Base-by-base conservation (phyloP, 108 stramenopile species). In the Ochromonas danica region DNA sequence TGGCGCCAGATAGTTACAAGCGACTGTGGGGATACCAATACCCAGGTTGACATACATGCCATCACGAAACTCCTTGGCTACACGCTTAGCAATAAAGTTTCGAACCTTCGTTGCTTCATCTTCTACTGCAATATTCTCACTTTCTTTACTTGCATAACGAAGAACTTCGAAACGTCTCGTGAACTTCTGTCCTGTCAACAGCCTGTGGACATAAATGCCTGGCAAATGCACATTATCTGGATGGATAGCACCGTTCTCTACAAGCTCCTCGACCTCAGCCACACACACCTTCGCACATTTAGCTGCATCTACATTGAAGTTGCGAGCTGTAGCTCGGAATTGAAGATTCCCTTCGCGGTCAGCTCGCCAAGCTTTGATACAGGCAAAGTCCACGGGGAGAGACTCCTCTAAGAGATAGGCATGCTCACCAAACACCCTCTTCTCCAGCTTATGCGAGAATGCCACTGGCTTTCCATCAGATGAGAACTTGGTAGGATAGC, bases 21-120 rank as follows among this genome's bases (percentile, higher is more conserved):
- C 89, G 89, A 94, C 83, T 1, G 93, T 95, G 6, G 93, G 93
- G 35, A 93, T 41, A 27, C 78, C 95, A 70, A 96, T 96, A 14
- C 95, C 95, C n/a, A 96, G 82, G 79, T 96, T 96, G 25, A 94
- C 92, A 79, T 96, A 96, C 92, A 93, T 93, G 36, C 95, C 95
- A 84, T 94, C 87, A 72, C 88, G 77, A 79, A 96, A 93, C 79
- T 96, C 95, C 61, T 90, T 86, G 40, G 93, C 93, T 0, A 93
- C 93, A 31, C 95, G 91, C 71, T 87, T 80, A 40, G 91, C 90
- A 79, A 96, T 93, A 27, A 27, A 14, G 25, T 42, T 41, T 33
- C 72, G 72, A 60, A 27, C 51, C 3, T 67, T 67, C n/a, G n/a
- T n/a, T 41, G 38, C 40, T 67, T 10, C 10, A 51, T 51, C 22